A percentile compares a stretch with the other conserved stretches of the same genome.
Conservation (phyloP, 2,329 filamentous ascomycete species). For the Sclerotinia glacialis region DNA sequence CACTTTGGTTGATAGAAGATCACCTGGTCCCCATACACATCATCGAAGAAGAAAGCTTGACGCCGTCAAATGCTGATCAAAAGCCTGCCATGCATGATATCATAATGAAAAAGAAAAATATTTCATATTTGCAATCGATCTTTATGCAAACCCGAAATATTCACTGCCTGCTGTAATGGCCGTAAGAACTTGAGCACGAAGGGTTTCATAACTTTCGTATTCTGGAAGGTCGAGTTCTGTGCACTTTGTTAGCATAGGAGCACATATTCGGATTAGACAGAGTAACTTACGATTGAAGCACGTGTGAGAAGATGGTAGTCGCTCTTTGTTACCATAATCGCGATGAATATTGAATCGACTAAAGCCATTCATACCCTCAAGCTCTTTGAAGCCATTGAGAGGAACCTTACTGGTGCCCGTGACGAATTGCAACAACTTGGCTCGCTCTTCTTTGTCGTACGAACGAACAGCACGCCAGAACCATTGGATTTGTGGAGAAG, state of each 20-base stretch:
- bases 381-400: constrained; percentile 96
- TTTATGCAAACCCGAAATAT: constrained; percentile 93
- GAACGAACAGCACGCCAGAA: constrained; percentile 98
- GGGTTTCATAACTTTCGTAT: constrained; percentile 91
- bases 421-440: constrained; percentile 95
- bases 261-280: constrained; percentile 13
- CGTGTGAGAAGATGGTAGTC: constrained; percentile 92
- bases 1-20: constrained; percentile 16
- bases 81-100: constrained; percentile 35
- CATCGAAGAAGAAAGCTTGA: constrained; percentile 27
- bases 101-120: constrained; percentile 29
- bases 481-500: constrained; percentile 97
- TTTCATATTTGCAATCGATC: constrained; percentile 14
- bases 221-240: constrained; percentile 95
- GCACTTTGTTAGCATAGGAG: constrained; percentile 28
- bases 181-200: constrained; percentile 84
- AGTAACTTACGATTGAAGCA: constrained; percentile 93
- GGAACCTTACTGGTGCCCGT: constrained; percentile 98
- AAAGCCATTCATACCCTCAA: constrained; percentile 98
- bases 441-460: constrained; percentile 97
- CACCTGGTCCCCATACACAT: constrained; percentile 30
- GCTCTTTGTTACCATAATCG: constrained; percentile 94
- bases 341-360: constrained; percentile 98
- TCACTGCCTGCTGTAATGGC: constrained; percentile 98
- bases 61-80: constrained; percentile 41